Base-by-base conservation (phyloP, 2,329 filamentous ascomycete genomes). In the Lecanicillium sp. region DNA sequence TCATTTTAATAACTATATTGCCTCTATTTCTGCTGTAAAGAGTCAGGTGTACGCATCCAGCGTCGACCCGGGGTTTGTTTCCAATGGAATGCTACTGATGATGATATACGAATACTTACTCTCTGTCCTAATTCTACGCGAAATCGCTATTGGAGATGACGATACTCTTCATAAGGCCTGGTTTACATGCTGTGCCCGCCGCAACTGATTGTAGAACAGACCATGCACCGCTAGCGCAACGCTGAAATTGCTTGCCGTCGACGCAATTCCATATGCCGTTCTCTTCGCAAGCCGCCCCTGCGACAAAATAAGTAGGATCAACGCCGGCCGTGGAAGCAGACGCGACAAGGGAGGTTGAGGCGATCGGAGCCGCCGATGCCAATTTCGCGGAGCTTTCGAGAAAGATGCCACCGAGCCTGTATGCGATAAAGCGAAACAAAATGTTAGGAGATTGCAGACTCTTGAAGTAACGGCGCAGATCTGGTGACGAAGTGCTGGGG, bases 251-350 rank as follows among this genome's bases (percentile, higher is more conserved):
- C 18, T 55, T 58, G 34, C 74, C 74, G n/a, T 59, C 62, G 17
- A 77, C 59, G 51, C 77, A 81, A 57, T 74, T 72, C 72, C 73
- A 81, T n/a, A 56, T 49, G 14, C 77, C 77, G 49, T 80, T 75
- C 5, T 58, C 42, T 28, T 51, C 57, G 60, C 77, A 81, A 17
- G 65, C 39, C n/a, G 66, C 58, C 22, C 64, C 66, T 6, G 61
- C 51, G 15, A 53, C 48, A 33, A 54, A 51, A 38, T 49, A 51
- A 44, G 43, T 47, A n/a, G n/a, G n/a, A n/a, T n/a, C n/a, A n/a
- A n/a, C n/a, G 32, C 45, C 47, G 17, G 45, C 43, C 18, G 39
- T 34, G 12, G 47, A 36, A 30, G 39, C 40, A n/a, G 37, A 34
- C 20, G 50, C 49, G 35, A 46, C 47, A 20, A 57, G 41, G 14